phyloP scores from a whole-genome alignment of 805 yeast genomes.

The Ogataea wickerhamii region DNA sequence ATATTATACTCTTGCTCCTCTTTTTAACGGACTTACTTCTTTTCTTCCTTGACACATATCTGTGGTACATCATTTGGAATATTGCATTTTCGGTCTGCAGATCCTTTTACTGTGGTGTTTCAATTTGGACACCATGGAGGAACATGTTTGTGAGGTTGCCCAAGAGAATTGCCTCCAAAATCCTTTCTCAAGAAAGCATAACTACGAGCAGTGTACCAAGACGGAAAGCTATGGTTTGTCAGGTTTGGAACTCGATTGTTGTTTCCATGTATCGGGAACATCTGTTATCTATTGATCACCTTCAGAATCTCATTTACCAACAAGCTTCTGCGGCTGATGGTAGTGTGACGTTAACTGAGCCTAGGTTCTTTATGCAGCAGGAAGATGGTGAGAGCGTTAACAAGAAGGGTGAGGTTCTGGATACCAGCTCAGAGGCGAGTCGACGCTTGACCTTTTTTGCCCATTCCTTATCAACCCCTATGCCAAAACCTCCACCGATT shows the following conservation, averaged over 20 bases:
- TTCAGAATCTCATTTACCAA: slow-evolving; percentile 60
- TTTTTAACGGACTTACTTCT: slow-evolving; percentile 59
- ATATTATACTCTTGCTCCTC: slow-evolving; percentile 50
- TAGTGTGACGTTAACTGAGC: slow-evolving; percentile 54
- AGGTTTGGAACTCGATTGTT: slow-evolving; percentile 81
- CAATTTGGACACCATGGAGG: slow-evolving; percentile 89
- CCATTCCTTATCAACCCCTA: slow-evolving; percentile 81
- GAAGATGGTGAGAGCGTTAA: slow-evolving; percentile 57
- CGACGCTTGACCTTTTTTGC: slow-evolving; percentile 86
- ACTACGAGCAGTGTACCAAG: slow-evolving; percentile 32
- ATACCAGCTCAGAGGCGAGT: slow-evolving; percentile 69
- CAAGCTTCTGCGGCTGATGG: slow-evolving; percentile 37
- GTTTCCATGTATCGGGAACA: slow-evolving; percentile 83
- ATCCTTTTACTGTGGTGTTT: slow-evolving; percentile 67
- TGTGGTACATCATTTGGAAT: slow-evolving; percentile 84
- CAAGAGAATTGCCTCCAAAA: slow-evolving; percentile 67
- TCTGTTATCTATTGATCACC: slow-evolving; percentile 67
- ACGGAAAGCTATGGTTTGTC: slow-evolving; percentile 58
- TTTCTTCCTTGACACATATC: slow-evolving; percentile 75
- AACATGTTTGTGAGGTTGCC: slow-evolving; percentile 75
- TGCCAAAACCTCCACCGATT: slow-evolving; percentile 66
- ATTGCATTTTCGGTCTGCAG: slow-evolving; percentile 68
- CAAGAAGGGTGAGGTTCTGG: slow-evolving; percentile 50
- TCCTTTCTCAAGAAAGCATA: slow-evolving; percentile 44
- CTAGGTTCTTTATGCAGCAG: slow-evolving; percentile 74